Evolutionary conservation across 2,329 filamentous ascomycete genomes (phyloP).

Genomic region (Eutypella sp.): DNA sequence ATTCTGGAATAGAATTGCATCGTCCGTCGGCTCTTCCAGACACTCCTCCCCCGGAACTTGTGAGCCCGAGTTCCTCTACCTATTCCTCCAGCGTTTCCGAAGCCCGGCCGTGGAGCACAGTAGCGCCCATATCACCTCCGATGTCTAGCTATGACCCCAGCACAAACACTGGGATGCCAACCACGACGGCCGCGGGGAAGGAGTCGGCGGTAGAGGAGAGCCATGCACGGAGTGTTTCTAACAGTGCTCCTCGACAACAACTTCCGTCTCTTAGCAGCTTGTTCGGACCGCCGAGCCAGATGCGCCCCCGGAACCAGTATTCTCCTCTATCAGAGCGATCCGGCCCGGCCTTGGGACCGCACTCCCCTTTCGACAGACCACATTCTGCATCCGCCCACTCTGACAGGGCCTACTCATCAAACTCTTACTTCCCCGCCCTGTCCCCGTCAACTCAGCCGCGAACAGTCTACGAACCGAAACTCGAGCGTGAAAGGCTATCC

Average conservation of each 20-base stretch:
- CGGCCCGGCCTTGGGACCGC: conserved; percentile 33
- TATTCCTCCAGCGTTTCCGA: conserved; percentile 42
- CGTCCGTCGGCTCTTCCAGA: conserved; percentile 46
- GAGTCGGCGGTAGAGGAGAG: conserved; percentile 34
- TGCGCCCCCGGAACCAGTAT: conserved; percentile 37
- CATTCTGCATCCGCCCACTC: conserved; percentile 32
- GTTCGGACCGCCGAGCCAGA: conserved; percentile 44
- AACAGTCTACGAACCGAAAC: conserved; percentile 41
- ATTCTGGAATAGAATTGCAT: conserved; percentile 45
- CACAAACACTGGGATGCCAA: conserved; percentile 38
- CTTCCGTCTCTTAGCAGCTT: conserved; percentile 54
- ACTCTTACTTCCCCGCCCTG: conserved; percentile 44
- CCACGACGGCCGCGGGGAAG: too few species aligned
- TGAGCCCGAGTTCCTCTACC: conserved; percentile 46
- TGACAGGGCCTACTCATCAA: conserved; percentile 34
- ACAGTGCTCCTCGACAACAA: conserved; percentile 37
- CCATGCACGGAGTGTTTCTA: conserved; percentile 25
- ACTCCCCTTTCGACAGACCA: conserved; percentile 44
- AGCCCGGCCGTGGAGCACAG: conserved; percentile 41
- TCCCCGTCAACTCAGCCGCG: conserved; percentile 38
- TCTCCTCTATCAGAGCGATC: conserved; percentile 44
- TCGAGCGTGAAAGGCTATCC: conserved; percentile 37
- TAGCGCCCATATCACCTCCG: conserved; percentile 44
- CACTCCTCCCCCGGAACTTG: conserved; percentile 48
- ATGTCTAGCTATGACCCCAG: conserved; percentile 55